Evolutionary conservation across 495 filamentous ascomycete genomes (phyloP).

Genomic region (Daldinia vernicosa): DNA sequence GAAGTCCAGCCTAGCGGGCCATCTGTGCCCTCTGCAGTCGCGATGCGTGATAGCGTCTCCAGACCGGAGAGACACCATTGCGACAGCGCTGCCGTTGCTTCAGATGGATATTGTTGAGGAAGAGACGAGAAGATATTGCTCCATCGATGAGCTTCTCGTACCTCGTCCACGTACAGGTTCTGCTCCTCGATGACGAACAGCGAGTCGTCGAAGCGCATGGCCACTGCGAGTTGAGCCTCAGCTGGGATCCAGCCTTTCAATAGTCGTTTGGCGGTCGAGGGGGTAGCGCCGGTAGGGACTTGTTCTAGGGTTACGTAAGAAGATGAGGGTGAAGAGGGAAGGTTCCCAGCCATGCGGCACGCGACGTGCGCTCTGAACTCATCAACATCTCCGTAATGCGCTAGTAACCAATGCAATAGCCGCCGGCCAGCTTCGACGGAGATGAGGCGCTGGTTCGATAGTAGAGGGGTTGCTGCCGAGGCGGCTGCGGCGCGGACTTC

Average conservation of each 20-base stretch:
- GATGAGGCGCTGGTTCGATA: slow-evolving; percentile 47
- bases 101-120: background rate
- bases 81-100: slow-evolving; percentile 28
- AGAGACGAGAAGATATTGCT: slow-evolving; percentile 51
- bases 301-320: background rate
- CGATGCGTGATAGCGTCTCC: slow-evolving; percentile 52
- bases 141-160: slow-evolving; percentile 76
- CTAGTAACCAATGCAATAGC: slow-evolving; percentile 50
- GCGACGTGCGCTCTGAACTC: slow-evolving; percentile 50
- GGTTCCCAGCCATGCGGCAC: slow-evolving; percentile 49
- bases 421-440: slow-evolving; percentile 52
- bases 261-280: background rate
- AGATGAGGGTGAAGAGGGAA: background rate
- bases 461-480: slow-evolving; percentile 49
- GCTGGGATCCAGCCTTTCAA: slow-evolving; percentile 51
- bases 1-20: slow-evolving; percentile 77
- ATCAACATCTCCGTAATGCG: slow-evolving; percentile 30
- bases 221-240: slow-evolving; percentile 55
- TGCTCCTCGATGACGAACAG: slow-evolving; percentile 90
- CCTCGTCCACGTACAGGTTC: slow-evolving; percentile 86
- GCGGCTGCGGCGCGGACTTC: slow-evolving; percentile 78
- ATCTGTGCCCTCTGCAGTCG: slow-evolving; percentile 53
- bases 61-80: slow-evolving; percentile 70
- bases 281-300: background rate
- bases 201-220: slow-evolving; percentile 69